Evolutionary conservation across 1,139 yeast species (phyloP).

Genomic region (Diutina sp.): DNA sequence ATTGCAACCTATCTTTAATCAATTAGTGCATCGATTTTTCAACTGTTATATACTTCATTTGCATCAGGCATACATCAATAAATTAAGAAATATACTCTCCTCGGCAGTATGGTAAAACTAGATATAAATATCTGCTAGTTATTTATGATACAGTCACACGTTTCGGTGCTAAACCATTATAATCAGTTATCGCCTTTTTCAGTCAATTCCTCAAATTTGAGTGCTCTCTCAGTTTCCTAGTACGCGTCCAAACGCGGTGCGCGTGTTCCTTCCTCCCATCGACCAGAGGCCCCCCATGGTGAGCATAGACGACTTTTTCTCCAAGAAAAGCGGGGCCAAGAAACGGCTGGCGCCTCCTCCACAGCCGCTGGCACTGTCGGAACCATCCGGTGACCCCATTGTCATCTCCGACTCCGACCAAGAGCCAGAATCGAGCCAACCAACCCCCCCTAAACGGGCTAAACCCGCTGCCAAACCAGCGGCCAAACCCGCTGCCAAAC

Average conservation of each 20-base stretch:
- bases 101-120: too few relatives aligned
- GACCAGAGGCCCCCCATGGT: background rate
- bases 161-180: too few relatives aligned
- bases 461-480: background rate
- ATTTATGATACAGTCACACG: too few relatives aligned
- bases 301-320: background rate
- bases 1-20: too few relatives aligned
- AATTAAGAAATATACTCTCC: too few relatives aligned
- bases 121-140: too few relatives aligned
- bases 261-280: background rate
- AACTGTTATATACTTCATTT: too few relatives aligned
- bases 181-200: too few relatives aligned
- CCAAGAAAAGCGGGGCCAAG: background rate
- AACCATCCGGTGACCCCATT: background rate
- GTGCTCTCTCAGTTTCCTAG: too few relatives aligned
- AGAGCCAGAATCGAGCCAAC: background rate
- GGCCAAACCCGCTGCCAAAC: background rate
- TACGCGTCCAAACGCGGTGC: background rate
- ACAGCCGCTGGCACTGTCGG: background rate
- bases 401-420: background rate
- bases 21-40: too few relatives aligned
- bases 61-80: too few relatives aligned
- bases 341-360: background rate
- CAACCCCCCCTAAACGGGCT: background rate
- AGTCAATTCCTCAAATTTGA: too few relatives aligned